Evolutionary conservation across 768 basidiomycete genomes (phyloP).

Genomic region (Nidula microcarpa): DNA sequence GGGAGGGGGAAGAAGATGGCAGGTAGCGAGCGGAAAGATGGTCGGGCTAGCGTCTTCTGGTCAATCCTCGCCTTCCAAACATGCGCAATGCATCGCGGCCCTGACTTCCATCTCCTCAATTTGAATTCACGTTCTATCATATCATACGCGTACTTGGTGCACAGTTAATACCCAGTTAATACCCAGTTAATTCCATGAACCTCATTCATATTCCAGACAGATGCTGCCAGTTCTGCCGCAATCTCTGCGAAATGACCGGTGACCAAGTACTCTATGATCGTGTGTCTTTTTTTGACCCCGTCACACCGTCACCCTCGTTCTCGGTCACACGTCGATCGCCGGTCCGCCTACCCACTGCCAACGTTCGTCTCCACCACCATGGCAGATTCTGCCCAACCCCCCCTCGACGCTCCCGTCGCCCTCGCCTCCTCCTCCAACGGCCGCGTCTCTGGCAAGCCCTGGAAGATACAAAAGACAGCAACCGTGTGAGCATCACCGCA

Average conservation of each 20-base stretch:
- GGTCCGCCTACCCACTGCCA: background rate
- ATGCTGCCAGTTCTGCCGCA: no score
- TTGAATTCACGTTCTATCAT: no score
- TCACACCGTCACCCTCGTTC: background rate
- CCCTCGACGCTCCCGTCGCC: conserved; percentile 16
- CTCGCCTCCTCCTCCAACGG: conserved; percentile 62
- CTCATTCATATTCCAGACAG: no score
- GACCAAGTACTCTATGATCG: no score
- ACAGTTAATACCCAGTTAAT: no score
- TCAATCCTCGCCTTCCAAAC: no score
- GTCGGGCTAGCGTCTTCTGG: no score
- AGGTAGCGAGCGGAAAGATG: background rate
- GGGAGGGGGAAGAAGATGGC: background rate
- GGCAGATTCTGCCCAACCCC: conserved; percentile 9
- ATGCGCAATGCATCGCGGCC: no score
- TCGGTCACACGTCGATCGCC: background rate
- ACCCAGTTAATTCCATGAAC: no score
- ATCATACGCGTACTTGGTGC: no score
- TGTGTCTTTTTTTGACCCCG: background rate
- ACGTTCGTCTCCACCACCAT: background rate
- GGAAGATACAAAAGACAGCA: conserved; percentile 52
- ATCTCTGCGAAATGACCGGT: no score
- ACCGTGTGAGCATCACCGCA: conserved; percentile 37
- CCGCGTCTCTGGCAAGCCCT: conserved; percentile 66
- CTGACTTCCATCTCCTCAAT: no score